These are phyloP conservation scores for Quercus berberidifolia DNA, from an alignment of 306 rosid species.

Conservation along the genomic window DNA sequence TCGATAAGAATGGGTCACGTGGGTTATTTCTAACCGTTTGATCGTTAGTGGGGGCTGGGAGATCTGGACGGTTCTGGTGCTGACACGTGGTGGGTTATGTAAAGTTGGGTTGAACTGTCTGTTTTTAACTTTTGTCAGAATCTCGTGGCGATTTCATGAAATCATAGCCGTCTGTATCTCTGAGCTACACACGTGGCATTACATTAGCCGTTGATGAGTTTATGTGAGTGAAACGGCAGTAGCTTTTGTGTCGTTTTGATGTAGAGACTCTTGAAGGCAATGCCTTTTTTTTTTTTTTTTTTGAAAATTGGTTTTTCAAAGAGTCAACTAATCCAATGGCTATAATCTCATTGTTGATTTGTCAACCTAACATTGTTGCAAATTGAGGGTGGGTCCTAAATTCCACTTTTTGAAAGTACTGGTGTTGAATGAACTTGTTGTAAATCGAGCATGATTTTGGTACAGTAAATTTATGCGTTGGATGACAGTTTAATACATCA, in stretches of 20 bases:
- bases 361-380: too few species aligned
- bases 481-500: too few species aligned
- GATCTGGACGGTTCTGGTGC: neutral
- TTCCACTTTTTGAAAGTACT: too few species aligned
- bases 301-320: too few species aligned
- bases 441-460: too few species aligned
- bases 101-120: neutral
- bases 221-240: neutral
- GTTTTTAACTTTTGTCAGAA: neutral
- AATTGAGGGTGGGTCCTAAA: too few species aligned
- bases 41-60: neutral
- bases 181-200: neutral
- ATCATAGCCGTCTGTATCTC: neutral
- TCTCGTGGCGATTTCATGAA: neutral
- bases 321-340: too few species aligned
- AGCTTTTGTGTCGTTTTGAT: neutral
- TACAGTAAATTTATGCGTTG: too few species aligned
- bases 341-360: too few species aligned
- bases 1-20: constrained; percentile 22
- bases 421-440: too few species aligned
- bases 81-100: constrained; percentile 5
- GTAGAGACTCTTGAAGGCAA: too few species aligned
- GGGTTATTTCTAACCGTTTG: constrained; percentile 11
- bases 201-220: neutral
- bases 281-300: too few species aligned